A percentile compares a stretch with the other conserved stretches of the same genome.
These are phyloP conservation scores for Spiraea crenata DNA, from an alignment of 331 rosid species.

Conservation along the genomic window DNA sequence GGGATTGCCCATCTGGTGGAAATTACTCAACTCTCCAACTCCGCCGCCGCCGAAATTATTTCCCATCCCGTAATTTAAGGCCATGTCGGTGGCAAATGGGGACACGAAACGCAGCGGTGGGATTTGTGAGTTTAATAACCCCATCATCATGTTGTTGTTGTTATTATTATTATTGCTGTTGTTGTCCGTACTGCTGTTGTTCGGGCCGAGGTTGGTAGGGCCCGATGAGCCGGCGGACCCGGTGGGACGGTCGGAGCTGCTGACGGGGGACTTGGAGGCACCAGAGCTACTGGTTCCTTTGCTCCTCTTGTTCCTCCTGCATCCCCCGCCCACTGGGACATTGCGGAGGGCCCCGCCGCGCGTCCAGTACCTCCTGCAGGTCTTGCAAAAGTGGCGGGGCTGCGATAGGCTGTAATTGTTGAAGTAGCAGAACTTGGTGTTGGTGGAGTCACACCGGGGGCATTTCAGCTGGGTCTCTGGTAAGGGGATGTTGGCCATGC, in stretches of 20 bases:
- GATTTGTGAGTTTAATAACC: conserved; percentile 23
- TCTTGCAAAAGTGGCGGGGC: conserved; percentile 96
- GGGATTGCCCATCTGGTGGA: conserved; percentile 46
- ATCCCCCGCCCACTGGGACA: conserved; percentile 94
- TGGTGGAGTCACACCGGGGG: conserved; percentile 83
- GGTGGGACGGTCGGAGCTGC: conserved; percentile 61
- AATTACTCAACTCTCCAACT: conserved; percentile 39
- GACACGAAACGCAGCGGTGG: conserved; percentile 70
- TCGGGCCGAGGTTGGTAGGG: conserved; percentile 37
- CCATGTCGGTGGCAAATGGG: conserved; percentile 52
- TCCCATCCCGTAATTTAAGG: conserved; percentile 51
- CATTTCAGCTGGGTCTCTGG: conserved; percentile 68
- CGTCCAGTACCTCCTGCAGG: conserved; percentile 92
- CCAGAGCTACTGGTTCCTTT: conserved; percentile 39
- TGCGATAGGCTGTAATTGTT: conserved; percentile 94
- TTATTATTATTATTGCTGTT: neutral
- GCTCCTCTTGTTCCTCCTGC: conserved; percentile 75
- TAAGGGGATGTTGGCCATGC: conserved; percentile 79
- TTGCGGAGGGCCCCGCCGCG: conserved; percentile 72
- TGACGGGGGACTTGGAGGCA: conserved; percentile 57
- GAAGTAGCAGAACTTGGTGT: conserved; percentile 92
- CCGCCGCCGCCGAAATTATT: conserved; percentile 26
- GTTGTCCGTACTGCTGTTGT: conserved; percentile 24
- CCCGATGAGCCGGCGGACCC: conserved; percentile 36
- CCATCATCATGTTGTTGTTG: conserved; percentile 25